These are phyloP conservation scores for Phytopythium chamaehyphon DNA, from an alignment of 352 stramenopile genomes.

Conservation along the genomic window DNA sequence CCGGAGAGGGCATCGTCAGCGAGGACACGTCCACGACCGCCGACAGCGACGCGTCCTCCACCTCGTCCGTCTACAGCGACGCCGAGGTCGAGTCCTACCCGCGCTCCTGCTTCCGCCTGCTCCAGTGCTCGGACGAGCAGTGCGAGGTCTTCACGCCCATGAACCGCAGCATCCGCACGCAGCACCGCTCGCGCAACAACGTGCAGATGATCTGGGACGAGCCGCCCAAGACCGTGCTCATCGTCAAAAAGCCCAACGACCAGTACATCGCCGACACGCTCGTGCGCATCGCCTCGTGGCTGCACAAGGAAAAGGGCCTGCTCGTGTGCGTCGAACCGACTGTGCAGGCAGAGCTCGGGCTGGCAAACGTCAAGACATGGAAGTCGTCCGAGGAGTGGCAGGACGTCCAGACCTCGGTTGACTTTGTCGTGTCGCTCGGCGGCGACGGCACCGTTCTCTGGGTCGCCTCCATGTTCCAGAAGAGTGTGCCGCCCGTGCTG, in stretches of 20 bases:
- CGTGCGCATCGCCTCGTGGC: conserved; percentile 56
- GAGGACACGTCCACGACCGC: conserved; percentile 50
- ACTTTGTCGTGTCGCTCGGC: conserved; percentile 93
- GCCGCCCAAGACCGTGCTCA: conserved; percentile 69
- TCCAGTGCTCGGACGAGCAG: conserved; percentile 86
- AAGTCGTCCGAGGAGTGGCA: conserved; percentile 52
- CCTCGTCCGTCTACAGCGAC: conserved; percentile 33
- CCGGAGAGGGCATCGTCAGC: conserved; percentile 68
- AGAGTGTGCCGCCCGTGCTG: conserved; percentile 94
- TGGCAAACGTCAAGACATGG: conserved; percentile 66
- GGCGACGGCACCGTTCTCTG: conserved; percentile 94
- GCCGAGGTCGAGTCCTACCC: conserved; percentile 25
- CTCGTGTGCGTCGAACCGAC: conserved; percentile 67
- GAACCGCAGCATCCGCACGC: conserved; percentile 83
- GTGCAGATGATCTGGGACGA: conserved; percentile 89
- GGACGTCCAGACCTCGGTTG: conserved; percentile 72
- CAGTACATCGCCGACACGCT: conserved; percentile 69
- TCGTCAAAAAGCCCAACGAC: conserved; percentile 90
- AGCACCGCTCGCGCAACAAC: conserved; percentile 84
- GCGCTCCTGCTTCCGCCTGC: conserved; percentile 66
- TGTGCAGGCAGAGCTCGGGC: conserved; percentile 62
- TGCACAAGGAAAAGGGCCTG: conserved; percentile 71
- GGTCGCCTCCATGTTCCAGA: conserved; percentile 83
- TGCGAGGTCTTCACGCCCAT: conserved; percentile 85
- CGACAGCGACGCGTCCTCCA: conserved; percentile 43